Conservation (phyloP, 2,329 filamentous ascomycete species). For the Pyricularia sp. region DNA sequence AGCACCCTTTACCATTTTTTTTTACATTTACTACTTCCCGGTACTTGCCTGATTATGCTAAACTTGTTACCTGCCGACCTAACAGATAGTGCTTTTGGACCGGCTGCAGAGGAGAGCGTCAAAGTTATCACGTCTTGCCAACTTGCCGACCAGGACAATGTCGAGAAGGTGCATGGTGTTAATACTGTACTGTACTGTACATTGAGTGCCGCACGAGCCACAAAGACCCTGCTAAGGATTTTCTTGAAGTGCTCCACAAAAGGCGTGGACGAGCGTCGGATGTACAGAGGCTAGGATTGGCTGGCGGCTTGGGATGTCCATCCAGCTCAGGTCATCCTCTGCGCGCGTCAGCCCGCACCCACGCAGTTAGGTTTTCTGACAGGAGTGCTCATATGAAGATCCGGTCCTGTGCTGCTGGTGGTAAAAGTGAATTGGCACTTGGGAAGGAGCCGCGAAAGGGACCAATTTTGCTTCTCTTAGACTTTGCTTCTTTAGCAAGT, state of each 20-base stretch:
- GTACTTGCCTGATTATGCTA: too few species aligned
- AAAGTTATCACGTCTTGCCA: background rate
- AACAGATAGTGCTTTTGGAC: too few species aligned
- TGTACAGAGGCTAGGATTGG: background rate
- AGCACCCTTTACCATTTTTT: too few species aligned
- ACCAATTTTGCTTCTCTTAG: background rate
- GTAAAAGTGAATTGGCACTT: background rate
- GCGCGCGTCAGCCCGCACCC: background rate
- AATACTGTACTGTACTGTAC: too few species aligned
- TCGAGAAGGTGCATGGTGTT: background rate
- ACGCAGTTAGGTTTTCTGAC: background rate
- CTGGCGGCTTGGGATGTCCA: background rate
- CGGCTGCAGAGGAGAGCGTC: background rate
- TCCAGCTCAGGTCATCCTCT: background rate
- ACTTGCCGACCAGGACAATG: background rate
- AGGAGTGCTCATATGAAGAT: background rate
- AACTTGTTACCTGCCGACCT: too few species aligned
- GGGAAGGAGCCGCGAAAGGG: background rate
- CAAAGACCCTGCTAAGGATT: background rate
- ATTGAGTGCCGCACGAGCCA: background rate
- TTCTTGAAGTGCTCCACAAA: background rate
- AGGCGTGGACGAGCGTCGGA: background rate
- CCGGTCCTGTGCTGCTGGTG: background rate
- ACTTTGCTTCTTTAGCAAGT: background rate
- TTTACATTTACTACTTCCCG: too few species aligned